These are phyloP conservation scores for Hygrophoropsis aurantiaca DNA, from an alignment of 768 basidiomycete species.

Conservation along the genomic window DNA sequence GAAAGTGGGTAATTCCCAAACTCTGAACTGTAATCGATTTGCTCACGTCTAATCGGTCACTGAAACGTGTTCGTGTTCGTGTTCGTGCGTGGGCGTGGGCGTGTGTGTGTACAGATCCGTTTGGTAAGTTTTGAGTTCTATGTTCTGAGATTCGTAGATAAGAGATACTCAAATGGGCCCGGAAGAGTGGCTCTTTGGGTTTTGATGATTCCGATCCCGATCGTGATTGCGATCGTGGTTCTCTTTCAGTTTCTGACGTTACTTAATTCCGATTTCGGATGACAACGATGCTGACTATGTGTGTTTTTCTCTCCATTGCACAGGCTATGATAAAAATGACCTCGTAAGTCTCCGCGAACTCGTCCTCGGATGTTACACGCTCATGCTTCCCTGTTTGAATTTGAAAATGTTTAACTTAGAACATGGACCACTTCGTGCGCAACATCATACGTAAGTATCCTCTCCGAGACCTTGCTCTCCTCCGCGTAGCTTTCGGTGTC, in stretches of 20 bases:
- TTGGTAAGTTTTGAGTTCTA: slow-evolving; percentile 30
- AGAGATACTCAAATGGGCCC: not conserved
- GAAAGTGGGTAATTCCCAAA: slow-evolving; percentile 50
- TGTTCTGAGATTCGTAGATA: not conserved
- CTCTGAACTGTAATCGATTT: not conserved
- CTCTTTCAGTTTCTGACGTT: too few relatives aligned
- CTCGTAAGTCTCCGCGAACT: slow-evolving; percentile 39
- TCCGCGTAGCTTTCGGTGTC: slow-evolving; percentile 5
- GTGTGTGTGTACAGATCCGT: slow-evolving; percentile 38
- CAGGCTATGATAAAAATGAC: slow-evolving; percentile 72
- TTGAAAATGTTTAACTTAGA: slow-evolving; percentile 30
- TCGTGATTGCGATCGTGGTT: too few relatives aligned
- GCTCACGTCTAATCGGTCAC: too few relatives aligned
- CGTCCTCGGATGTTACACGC: slow-evolving; percentile 9
- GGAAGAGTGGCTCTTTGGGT: too few relatives aligned
- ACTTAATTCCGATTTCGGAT: too few relatives aligned
- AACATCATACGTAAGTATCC: slow-evolving; percentile 58
- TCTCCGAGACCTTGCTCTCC: not conserved
- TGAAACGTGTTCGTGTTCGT: too few relatives aligned
- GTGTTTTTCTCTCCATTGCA: too few relatives aligned
- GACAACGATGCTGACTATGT: too few relatives aligned
- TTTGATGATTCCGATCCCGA: too few relatives aligned
- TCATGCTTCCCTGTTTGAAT: slow-evolving; percentile 2
- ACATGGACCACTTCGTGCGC: slow-evolving; percentile 70
- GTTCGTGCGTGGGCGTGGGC: slow-evolving; percentile 4